Base-by-base conservation (phyloP, 768 basidiomycete genomes). In the Phanerochaete carnosa region DNA sequence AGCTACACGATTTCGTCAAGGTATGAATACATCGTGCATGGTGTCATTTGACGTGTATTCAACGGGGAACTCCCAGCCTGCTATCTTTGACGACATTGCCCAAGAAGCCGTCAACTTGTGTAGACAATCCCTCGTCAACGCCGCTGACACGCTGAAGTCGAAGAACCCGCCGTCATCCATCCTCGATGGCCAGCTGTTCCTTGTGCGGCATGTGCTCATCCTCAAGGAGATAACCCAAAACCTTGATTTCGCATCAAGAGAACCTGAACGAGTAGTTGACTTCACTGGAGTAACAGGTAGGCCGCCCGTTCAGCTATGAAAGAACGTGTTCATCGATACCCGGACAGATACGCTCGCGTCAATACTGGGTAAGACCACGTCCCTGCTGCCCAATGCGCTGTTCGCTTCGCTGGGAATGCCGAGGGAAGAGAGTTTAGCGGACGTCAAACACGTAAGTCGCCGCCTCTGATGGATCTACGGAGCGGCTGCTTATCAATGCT, bases 51-150 rank as follows among this genome's bases (percentile, higher is more conserved):
- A 43, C 19, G 39, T 12, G 11, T 12, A 32, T 46, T 35, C n/a
- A 37, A 8, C 49, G 47, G 39, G 33, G 39, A 39, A 43, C 32
- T 55, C n/a, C 8, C 60, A 98, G 95, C 88, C 92, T n/a, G 89
- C 87, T 1, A 95, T 98, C 60, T 99, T 97, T 60, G 91, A 95
- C 66, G 97, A 99, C 71, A 91, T 98, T 43, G 95, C 96, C 0
- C 92, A 95, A 74, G 95, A 98, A 75, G 93, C 95, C 0, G 81
- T 97, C 32, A 79, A 82, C 13, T 77, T 94, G 3, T 43, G 39
- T 19, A 50, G 49, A 13, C 29, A 23, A 23, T 96, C 95, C 0
- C 82, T 98, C 3, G 78, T 90, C 35, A 72, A 81, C 5, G 94
- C 92, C 0, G 81, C 90, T 0, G 82, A 88, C n/a, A 75, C 80